A percentile compares a stretch with the other conserved stretches of the same genome.
Evolutionary conservation across 305 asterid genomes (phyloP).

Genomic region (Rubia tinctorum): DNA sequence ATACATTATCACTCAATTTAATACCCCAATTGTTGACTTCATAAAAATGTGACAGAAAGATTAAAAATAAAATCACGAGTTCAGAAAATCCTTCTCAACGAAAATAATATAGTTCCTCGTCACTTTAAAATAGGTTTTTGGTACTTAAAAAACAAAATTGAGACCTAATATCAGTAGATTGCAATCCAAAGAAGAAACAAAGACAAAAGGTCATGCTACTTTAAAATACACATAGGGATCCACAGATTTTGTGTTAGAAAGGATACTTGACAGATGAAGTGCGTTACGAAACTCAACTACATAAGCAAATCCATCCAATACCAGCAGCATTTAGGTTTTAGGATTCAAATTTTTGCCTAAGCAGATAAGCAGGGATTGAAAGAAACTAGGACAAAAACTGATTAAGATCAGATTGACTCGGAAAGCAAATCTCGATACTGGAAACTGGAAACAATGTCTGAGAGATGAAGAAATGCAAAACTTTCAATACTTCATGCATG

Average conservation of each 20-base stretch:
- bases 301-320: neutral
- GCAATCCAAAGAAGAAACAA: slow-evolving; percentile 1
- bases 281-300: neutral
- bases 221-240: neutral
- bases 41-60: neutral
- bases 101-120: neutral
- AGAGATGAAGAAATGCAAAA: neutral
- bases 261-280: neutral
- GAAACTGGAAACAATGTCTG: neutral
- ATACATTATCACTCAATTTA: neutral
- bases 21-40: neutral
- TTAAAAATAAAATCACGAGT: neutral
- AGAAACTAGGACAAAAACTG: neutral
- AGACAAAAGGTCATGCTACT: neutral
- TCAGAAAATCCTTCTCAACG: neutral
- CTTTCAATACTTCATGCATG: neutral
- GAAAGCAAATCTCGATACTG: neutral
- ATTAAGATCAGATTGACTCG: neutral
- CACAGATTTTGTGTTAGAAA: neutral
- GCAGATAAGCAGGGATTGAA: neutral
- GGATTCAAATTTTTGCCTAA: neutral
- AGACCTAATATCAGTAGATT: neutral
- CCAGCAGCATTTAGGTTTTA: neutral
- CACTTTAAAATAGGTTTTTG: neutral
- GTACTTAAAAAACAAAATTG: neutral